phyloP scores from a whole-genome alignment of 768 basidiomycete genomes.

The Hypholoma sublateritium region DNA sequence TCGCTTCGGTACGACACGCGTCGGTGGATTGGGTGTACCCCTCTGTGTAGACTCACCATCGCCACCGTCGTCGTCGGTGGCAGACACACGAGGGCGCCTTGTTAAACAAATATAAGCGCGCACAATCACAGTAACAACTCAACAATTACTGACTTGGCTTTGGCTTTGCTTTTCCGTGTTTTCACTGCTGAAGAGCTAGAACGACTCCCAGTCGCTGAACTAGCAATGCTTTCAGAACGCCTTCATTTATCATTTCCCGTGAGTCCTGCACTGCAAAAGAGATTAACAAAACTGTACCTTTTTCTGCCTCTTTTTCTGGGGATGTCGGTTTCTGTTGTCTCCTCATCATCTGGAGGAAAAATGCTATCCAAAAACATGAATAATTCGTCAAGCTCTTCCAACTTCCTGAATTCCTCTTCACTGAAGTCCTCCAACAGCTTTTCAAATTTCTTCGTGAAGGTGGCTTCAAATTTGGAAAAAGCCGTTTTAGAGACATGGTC shows the following conservation, averaged over 20 bases:
- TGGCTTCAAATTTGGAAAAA: constrained; percentile 65
- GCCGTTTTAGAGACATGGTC: constrained; percentile 67
- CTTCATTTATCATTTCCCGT: constrained; percentile 26
- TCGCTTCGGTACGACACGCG: constrained; percentile 54
- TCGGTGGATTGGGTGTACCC: constrained; percentile 42
- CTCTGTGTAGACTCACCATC: constrained; percentile 16
- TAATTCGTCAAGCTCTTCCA: constrained; percentile 59
- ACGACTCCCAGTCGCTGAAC: constrained; percentile 38
- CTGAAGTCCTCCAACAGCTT: constrained; percentile 69
- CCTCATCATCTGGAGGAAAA: constrained; percentile 65
- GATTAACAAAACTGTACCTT: constrained; percentile 20
- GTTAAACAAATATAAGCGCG: neutral
- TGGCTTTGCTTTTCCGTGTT: constrained; percentile 29
- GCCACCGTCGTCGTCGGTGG: constrained; percentile 44
- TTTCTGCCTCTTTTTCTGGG: constrained; percentile 48
- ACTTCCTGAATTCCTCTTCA: constrained; percentile 67
- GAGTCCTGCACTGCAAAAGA: constrained; percentile 2
- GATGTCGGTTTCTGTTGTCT: constrained; percentile 39
- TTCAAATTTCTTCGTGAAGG: constrained; percentile 70
- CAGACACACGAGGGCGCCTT: constrained; percentile 59
- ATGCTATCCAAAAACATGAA: constrained; percentile 76
- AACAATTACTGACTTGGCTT: constrained; percentile 38
- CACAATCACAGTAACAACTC: neutral
- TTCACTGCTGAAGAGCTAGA: constrained; percentile 33
- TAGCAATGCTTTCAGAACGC: constrained; percentile 59